Conservation (phyloP, 495 filamentous ascomycete genomes). For the Xylaria sp. region DNA sequence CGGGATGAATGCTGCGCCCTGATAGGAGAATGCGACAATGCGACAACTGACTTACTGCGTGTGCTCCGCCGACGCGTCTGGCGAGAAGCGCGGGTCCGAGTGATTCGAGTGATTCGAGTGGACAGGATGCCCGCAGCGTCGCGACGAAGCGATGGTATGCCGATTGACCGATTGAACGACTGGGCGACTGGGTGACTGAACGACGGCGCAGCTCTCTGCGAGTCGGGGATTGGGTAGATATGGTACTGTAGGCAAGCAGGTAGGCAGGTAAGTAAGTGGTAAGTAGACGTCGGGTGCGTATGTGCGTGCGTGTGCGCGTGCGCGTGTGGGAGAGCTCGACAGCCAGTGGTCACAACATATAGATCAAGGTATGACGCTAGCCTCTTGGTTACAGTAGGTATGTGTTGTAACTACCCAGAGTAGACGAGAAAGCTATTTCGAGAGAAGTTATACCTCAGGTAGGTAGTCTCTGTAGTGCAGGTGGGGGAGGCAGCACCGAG, state of each 20-base stretch:
- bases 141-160: slow-evolving; percentile 18
- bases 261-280: no score
- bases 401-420: no score
- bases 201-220: background rate
- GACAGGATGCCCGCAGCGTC: slow-evolving; percentile 35
- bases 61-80: slow-evolving; percentile 37
- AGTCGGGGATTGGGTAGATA: slow-evolving; percentile 22
- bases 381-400: background rate
- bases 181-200: slow-evolving; percentile 1
- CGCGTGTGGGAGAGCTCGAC: background rate
- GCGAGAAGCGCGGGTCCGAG: slow-evolving; percentile 34
- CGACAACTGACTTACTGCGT: slow-evolving; percentile 10
- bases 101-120: slow-evolving; percentile 33
- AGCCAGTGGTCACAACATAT: background rate
- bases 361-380: background rate
- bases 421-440: background rate
- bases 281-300: background rate
- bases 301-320: background rate
- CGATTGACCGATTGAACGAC: slow-evolving; percentile 4
- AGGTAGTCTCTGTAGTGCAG: background rate
- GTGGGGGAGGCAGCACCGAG: background rate
- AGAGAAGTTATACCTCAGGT: no score
- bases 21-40: slow-evolving; percentile 32
- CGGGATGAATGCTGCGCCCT: slow-evolving; percentile 17
- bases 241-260: no score